Conservation (phyloP, 805 yeast species). For the Starmerella tilneyi region DNA sequence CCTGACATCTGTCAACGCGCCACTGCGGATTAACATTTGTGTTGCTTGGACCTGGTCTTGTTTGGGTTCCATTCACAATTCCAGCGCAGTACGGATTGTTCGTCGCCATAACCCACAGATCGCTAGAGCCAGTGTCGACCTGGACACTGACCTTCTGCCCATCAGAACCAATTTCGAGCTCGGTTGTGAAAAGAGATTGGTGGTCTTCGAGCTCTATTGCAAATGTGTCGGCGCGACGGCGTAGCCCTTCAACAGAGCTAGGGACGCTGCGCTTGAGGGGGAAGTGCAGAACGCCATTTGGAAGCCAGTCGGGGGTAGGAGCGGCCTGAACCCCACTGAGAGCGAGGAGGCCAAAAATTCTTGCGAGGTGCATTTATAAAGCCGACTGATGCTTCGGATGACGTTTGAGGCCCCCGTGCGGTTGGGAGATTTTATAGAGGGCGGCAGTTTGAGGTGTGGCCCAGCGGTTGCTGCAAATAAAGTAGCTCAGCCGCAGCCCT, state of each 20-base stretch:
- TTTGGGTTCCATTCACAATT: not conserved
- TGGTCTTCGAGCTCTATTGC: slow-evolving; percentile 23
- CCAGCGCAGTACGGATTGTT: slow-evolving; percentile 37
- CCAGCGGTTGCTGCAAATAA: slow-evolving; percentile 4
- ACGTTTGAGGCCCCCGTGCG: too few relatives aligned
- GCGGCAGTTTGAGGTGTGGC: too few relatives aligned
- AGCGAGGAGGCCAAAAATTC: not conserved
- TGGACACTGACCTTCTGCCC: slow-evolving; percentile 43
- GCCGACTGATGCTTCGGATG: too few relatives aligned
- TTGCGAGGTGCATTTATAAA: not conserved
- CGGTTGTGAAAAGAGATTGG: slow-evolving; percentile 27
- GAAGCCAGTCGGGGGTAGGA: slow-evolving; percentile 3
- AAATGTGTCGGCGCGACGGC: slow-evolving; percentile 22
- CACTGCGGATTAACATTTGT: not conserved
- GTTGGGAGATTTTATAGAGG: not conserved
- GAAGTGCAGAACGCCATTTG: slow-evolving; percentile 20
- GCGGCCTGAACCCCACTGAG: not conserved
- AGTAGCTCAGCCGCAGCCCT: slow-evolving; percentile 10
- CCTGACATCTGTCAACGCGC: slow-evolving; percentile 24
- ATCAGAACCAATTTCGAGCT: slow-evolving; percentile 45
- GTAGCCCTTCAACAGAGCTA: not conserved
- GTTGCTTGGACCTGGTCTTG: not conserved
- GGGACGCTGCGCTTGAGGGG: slow-evolving; percentile 8
- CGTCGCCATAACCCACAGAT: slow-evolving; percentile 51
- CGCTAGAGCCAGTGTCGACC: slow-evolving; percentile 70